These are phyloP conservation scores for Corymbia calophylla DNA, from an alignment of 441 rosid species.

Conservation along the genomic window DNA sequence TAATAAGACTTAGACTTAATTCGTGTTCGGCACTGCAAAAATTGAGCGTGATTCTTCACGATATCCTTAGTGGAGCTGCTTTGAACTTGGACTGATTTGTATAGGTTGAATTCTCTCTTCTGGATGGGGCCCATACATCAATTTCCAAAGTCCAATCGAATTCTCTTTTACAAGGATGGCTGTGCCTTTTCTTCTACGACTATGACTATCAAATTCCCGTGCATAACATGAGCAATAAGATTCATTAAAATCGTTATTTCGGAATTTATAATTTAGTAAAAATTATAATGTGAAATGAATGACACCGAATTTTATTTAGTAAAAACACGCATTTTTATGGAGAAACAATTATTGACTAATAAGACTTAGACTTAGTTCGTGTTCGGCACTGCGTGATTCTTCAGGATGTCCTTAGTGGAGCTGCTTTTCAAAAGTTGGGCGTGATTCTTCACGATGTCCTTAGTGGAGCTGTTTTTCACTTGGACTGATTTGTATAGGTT, in stretches of 20 bases:
- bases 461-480: neutral
- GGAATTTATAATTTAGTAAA: neutral
- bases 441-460: too few species aligned
- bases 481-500: too few species aligned
- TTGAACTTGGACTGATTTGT: neutral
- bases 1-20: neutral
- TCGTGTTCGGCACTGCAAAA: neutral
- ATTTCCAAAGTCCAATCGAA: neutral
- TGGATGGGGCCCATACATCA: neutral
- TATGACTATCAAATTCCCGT: neutral
- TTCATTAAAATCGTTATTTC: too few species aligned
- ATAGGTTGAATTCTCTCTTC: neutral
- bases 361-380: neutral
- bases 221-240: fast-evolving
- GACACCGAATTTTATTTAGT: too few species aligned
- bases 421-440: neutral
- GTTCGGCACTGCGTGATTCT: fast-evolving
- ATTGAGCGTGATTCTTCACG: fast-evolving
- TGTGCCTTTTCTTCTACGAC: neutral
- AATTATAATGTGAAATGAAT: neutral
- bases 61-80: fast-evolving
- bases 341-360: neutral
- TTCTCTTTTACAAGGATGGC: neutral
- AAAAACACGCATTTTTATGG: fast-evolving
- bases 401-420: neutral